Conservation (phyloP, 305 asterid species). For the Nicotiana rustica region DNA sequence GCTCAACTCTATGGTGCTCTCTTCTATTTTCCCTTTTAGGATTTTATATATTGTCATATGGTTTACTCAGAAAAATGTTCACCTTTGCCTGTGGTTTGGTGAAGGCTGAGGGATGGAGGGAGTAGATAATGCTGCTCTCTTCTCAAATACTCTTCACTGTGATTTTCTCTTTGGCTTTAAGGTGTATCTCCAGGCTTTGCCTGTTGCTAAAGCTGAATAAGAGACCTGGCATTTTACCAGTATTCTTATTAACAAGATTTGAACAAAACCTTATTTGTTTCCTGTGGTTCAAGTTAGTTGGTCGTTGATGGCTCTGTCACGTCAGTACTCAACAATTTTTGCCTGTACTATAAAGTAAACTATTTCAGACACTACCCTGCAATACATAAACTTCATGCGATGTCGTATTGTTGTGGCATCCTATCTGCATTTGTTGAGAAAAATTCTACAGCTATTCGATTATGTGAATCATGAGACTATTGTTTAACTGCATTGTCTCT, state of each 20-base stretch:
- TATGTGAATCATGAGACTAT: too few species aligned
- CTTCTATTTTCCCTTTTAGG: neutral
- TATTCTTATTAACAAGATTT: neutral
- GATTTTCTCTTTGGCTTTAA: neutral
- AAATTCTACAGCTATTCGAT: too few species aligned
- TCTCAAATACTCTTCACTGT: too few species aligned
- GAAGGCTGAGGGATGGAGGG: neutral
- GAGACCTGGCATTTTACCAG: neutral
- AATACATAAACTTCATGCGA: neutral
- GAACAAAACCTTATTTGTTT: neutral
- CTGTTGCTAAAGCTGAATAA: too few species aligned
- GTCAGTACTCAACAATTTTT: neutral
- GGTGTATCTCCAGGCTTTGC: too few species aligned
- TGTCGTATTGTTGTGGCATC: neutral
- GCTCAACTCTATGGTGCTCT: neutral
- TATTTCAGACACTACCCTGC: neutral
- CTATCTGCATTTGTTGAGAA: neutral
- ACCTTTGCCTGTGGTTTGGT: neutral
- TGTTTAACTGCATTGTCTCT: conserved; percentile 22
- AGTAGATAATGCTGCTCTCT: too few species aligned
- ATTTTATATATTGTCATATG: neutral
- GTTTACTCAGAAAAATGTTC: neutral
- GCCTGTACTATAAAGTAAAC: neutral
- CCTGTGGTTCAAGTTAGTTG: conserved; percentile 17
- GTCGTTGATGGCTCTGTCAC: neutral